phyloP scores from a whole-genome alignment of 2,329 filamentous ascomycete genomes.

The Neonectria coccinea region DNA sequence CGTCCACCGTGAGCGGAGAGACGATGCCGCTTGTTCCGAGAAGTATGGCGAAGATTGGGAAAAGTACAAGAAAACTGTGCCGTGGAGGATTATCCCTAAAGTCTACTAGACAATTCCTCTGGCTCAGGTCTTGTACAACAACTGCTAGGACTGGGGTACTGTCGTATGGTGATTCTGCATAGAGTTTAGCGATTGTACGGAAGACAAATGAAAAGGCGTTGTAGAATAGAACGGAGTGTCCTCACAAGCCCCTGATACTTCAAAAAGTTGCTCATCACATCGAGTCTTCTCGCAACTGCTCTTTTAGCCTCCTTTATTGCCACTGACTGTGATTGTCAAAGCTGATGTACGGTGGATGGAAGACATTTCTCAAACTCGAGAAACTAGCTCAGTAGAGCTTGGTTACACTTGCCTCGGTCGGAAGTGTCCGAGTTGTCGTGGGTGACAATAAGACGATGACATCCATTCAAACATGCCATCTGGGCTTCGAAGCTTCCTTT shows the following conservation, averaged over 20 bases:
- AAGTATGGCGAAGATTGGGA: conserved; percentile 95
- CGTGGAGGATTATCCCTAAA: conserved; percentile 82
- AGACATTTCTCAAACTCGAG: neutral
- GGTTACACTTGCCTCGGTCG: no score
- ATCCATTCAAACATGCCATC: no score
- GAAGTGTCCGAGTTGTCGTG: no score
- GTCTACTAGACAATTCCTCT: conserved; percentile 53
- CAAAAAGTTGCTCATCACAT: neutral
- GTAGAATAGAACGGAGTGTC: neutral
- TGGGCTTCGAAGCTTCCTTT: no score
- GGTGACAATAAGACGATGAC: no score
- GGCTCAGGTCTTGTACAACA: neutral
- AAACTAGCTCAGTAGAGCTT: no score
- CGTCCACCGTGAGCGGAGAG: conserved; percentile 83
- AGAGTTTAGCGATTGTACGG: no score
- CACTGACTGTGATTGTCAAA: no score
- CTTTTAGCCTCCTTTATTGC: no score
- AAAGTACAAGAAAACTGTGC: conserved; percentile 82
- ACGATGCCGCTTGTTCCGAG: conserved; percentile 85
- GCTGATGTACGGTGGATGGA: no score
- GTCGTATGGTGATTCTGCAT: no score
- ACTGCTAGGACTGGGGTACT: neutral
- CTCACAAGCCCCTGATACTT: neutral
- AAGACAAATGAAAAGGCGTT: neutral
- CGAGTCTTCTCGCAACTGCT: no score